phyloP scores from a whole-genome alignment of 768 basidiomycete species.

The Mycena haematopus region DNA sequence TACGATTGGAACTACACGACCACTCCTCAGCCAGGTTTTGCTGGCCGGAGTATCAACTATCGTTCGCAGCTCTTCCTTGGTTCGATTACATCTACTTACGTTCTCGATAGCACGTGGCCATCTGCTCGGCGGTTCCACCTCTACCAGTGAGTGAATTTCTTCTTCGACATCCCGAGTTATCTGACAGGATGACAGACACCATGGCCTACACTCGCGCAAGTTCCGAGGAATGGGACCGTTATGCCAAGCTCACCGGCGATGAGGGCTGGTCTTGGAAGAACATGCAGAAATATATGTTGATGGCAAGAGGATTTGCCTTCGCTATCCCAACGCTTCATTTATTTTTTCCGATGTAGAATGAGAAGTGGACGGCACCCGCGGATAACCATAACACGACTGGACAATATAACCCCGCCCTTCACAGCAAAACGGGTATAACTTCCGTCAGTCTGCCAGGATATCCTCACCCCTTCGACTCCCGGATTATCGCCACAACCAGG shows the following conservation, averaged over 20 bases:
- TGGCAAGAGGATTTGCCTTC: conserved; percentile 23
- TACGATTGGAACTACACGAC: conserved; percentile 47
- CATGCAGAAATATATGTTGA: conserved; percentile 33
- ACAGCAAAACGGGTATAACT: too few relatives aligned
- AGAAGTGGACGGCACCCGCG: too few relatives aligned
- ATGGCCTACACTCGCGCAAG: conserved; percentile 41
- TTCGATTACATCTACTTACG: not conserved
- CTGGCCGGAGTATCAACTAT: conserved; percentile 32
- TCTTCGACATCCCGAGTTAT: too few relatives aligned
- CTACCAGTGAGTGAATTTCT: conserved; percentile 35
- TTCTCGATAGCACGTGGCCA: conserved; percentile 33
- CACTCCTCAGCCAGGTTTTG: conserved; percentile 36
- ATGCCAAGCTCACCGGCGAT: conserved; percentile 51
- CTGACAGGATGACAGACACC: conserved; percentile 21
- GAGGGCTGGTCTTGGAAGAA: conserved; percentile 47
- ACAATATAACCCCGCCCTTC: too few relatives aligned
- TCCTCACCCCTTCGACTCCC: too few relatives aligned
- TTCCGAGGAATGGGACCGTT: conserved; percentile 57
- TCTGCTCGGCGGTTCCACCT: conserved; percentile 40
- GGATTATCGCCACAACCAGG: too few relatives aligned
- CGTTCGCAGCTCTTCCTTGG: not conserved
- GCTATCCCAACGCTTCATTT: too few relatives aligned
- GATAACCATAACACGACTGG: too few relatives aligned
- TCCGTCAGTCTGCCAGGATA: too few relatives aligned
- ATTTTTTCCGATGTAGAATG: too few relatives aligned